phyloP scores from a whole-genome alignment of 108 stramenopile genomes.

The Skeletonema tropicum region DNA sequence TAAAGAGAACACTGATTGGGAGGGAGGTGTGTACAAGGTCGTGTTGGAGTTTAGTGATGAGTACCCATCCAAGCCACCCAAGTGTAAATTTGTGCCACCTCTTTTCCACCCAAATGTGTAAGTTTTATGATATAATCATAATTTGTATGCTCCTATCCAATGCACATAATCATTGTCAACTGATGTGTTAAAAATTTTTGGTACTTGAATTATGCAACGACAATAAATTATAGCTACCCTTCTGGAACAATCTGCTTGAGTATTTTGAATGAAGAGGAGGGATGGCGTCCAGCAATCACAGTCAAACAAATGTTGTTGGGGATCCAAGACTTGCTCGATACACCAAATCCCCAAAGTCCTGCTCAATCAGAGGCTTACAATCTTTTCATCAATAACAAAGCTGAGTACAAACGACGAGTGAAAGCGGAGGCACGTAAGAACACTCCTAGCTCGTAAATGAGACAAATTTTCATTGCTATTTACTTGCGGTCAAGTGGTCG shows the following conservation, averaged over 20 bases:
- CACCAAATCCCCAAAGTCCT: conserved; percentile 93
- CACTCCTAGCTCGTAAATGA: conserved; percentile 48
- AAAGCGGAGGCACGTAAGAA: conserved; percentile 81
- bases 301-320: conserved; percentile 97
- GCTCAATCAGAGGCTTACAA: conserved; percentile 96
- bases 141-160: conserved; percentile 49
- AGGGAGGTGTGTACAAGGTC: conserved; percentile 96
- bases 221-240: conserved; percentile 72
- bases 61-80: conserved; percentile 98
- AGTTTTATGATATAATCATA: conserved; percentile 11
- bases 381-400: conserved; percentile 87
- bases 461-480: not conserved
- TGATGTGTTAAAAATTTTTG: not conserved
- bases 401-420: conserved; percentile 86
- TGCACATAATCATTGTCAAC: conserved; percentile 41
- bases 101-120: conserved; percentile 87
- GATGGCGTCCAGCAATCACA: conserved; percentile 98
- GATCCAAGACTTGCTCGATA: conserved; percentile 97
- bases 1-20: conserved; percentile 94
- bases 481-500: not conserved
- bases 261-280: conserved; percentile 98
- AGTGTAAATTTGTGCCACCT: conserved; percentile 92
- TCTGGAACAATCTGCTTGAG: conserved; percentile 97
- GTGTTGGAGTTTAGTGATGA: conserved; percentile 96
- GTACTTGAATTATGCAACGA: not conserved